Conservation (phyloP, 2,329 filamentous ascomycete genomes). For the Aspergillus luchuensis region DNA sequence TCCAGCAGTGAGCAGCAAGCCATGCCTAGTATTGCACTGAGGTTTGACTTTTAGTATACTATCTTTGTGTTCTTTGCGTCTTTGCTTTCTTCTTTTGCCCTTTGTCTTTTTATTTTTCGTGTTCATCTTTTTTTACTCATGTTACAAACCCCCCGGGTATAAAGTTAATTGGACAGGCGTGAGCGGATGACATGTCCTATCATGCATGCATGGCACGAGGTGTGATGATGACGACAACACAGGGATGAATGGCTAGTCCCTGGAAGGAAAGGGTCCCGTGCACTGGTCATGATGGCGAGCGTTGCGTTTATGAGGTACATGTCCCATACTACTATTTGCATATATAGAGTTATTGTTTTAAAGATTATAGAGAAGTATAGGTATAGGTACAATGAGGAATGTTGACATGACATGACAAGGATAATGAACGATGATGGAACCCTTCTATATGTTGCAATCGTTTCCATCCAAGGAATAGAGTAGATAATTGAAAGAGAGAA, state of each 20-base stretch:
- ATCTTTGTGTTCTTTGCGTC: background rate
- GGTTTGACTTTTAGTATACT: slow-evolving; percentile 77
- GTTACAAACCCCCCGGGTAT: background rate
- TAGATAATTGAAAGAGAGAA: background rate
- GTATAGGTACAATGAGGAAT: slow-evolving; percentile 1
- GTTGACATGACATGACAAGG: background rate
- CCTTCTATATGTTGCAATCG: background rate
- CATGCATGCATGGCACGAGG: slow-evolving; percentile 10
- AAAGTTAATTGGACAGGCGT: background rate
- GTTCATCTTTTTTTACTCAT: background rate
- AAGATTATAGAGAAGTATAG: background rate
- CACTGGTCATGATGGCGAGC: slow-evolving; percentile 4
- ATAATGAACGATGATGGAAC: slow-evolving; percentile 10
- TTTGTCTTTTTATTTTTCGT: background rate
- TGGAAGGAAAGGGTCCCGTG: background rate
- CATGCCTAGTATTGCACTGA: slow-evolving; percentile 82
- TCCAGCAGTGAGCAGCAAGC: slow-evolving; percentile 56
- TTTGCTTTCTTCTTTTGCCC: background rate
- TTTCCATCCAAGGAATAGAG: background rate
- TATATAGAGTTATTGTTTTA: slow-evolving; percentile 4
- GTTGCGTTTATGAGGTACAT: slow-evolving; percentile 5
- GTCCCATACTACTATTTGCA: slow-evolving; percentile 6
- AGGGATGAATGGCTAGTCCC: background rate
- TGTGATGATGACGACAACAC: slow-evolving; percentile 3
- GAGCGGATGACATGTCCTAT: background rate